A percentile compares a stretch with the other conserved stretches of the same genome.
Conservation (phyloP, 805 yeast species). For the Ogataea pini region DNA sequence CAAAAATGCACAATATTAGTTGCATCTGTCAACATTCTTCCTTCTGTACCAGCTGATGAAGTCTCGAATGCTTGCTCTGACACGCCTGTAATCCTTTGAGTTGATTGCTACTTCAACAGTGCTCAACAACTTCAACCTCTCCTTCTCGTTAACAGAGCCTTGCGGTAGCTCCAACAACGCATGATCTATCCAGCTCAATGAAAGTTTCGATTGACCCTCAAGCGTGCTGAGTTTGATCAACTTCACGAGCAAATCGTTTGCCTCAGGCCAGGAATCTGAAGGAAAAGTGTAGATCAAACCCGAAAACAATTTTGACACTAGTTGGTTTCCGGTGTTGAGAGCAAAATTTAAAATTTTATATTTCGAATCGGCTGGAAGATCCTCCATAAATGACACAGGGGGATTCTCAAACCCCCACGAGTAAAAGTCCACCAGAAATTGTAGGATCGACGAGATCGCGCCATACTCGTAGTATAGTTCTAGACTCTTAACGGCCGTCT, state of each 20-base stretch:
- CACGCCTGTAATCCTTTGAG: slow-evolving; percentile 70
- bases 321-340: slow-evolving; percentile 54
- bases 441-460: slow-evolving; percentile 67
- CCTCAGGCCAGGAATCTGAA: slow-evolving; percentile 67
- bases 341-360: slow-evolving; percentile 49
- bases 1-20: background rate
- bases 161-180: slow-evolving; percentile 59
- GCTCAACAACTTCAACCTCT: slow-evolving; percentile 60
- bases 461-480: slow-evolving; percentile 62
- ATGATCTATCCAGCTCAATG: slow-evolving; percentile 59
- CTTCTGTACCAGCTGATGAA: slow-evolving; percentile 83
- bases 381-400: slow-evolving; percentile 68
- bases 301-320: slow-evolving; percentile 53
- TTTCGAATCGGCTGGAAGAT: slow-evolving; percentile 54
- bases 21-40: slow-evolving; percentile 53
- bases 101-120: slow-evolving; percentile 60
- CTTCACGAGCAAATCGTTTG: slow-evolving; percentile 71
- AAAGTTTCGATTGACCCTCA: slow-evolving; percentile 41
- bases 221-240: slow-evolving; percentile 55
- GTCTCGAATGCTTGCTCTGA: slow-evolving; percentile 70
- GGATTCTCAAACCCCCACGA: slow-evolving; percentile 84
- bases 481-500: slow-evolving; percentile 58
- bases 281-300: slow-evolving; percentile 77
- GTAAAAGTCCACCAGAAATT: slow-evolving; percentile 76
- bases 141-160: slow-evolving; percentile 63